A percentile compares a stretch with the other conserved stretches of the same genome.
Evolutionary conservation across 164 flowering plant species (phyloP).

Genomic region (Piper betle): DNA sequence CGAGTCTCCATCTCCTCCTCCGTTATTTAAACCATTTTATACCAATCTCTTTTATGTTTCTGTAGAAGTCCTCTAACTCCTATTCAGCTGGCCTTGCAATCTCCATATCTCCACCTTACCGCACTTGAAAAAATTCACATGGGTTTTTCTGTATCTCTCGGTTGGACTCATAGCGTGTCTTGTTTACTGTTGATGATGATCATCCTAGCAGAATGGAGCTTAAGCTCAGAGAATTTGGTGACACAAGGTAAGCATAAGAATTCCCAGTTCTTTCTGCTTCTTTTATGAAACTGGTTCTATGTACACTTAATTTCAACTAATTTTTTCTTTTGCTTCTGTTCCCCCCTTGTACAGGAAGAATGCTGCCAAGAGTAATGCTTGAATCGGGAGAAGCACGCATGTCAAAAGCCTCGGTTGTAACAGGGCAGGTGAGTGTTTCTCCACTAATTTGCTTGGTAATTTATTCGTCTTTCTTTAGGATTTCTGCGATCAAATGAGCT

Average conservation of each 20-base stretch:
- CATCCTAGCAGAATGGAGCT: constrained; percentile 21
- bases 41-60: background rate
- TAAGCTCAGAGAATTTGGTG: constrained; percentile 14
- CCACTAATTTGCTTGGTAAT: background rate
- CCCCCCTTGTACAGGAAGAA: background rate
- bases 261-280: background rate
- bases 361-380: background rate
- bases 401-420: background rate
- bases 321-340: background rate
- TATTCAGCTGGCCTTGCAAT: background rate
- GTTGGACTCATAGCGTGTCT: constrained; percentile 12
- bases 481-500: background rate
- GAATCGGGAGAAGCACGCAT: background rate
- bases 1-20: background rate
- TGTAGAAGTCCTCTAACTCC: constrained; percentile 1
- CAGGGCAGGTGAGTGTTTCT: too few species aligned
- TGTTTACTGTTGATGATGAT: constrained; percentile 20
- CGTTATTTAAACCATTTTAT: background rate
- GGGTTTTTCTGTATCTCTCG: constrained; percentile 16
- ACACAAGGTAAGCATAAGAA: constrained; percentile 19
- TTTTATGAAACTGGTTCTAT: background rate
- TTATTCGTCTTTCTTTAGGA: background rate
- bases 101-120: background rate
- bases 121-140: constrained; percentile 8
- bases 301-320: background rate